phyloP scores from a whole-genome alignment of 805 yeast species.

The Yarrowia keelungensis region DNA sequence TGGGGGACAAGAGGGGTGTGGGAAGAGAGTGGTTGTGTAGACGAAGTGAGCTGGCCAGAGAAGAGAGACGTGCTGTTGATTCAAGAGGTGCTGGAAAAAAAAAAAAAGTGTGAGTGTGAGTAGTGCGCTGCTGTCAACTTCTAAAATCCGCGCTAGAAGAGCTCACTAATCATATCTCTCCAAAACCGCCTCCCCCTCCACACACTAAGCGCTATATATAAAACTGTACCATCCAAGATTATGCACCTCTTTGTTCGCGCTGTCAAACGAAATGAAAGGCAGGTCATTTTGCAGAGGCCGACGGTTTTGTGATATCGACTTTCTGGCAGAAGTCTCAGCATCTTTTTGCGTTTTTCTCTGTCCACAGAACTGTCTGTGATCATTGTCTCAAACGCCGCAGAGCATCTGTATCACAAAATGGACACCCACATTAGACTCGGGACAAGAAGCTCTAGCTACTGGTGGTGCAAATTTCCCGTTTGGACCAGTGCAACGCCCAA shows the following conservation, averaged over 20 bases:
- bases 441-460: not conserved
- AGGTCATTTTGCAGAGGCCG: not conserved
- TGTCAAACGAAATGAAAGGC: slow-evolving; percentile 33
- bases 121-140: slow-evolving; percentile 23
- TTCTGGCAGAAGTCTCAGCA: not conserved
- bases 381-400: not conserved
- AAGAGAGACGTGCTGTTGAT: too few relatives aligned
- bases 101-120: too few relatives aligned
- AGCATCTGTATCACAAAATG: not conserved
- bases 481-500: not conserved
- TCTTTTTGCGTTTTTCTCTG: not conserved
- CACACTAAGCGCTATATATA: slow-evolving; percentile 32
- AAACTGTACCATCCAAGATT: slow-evolving; percentile 10
- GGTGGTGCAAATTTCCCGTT: not conserved
- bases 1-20: slow-evolving; percentile 13
- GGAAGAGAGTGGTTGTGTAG: not conserved
- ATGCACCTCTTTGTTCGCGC: slow-evolving; percentile 25
- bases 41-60: not conserved
- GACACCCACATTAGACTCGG: not conserved
- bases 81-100: not conserved
- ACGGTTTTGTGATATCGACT: not conserved
- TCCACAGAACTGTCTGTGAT: not conserved
- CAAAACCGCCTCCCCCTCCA: not conserved
- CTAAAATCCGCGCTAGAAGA: slow-evolving; percentile 16
- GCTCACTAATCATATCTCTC: slow-evolving; percentile 22